Evolutionary conservation across 352 stramenopile species (phyloP), one percentile per base, ranked within the genome.

Genomic region (Halophytophthora polymorphica): DNA sequence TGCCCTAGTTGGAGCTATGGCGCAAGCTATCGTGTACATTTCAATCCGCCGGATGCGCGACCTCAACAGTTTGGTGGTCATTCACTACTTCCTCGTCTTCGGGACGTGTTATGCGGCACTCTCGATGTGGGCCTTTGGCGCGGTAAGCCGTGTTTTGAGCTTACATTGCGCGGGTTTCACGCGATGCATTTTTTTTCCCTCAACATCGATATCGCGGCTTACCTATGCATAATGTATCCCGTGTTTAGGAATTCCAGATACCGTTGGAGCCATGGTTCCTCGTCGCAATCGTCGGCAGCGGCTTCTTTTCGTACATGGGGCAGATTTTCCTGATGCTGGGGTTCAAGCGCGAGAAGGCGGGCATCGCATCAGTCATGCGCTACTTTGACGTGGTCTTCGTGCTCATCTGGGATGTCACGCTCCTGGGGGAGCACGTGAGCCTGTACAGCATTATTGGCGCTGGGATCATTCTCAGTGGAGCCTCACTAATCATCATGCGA

Each of bases 351-450:
- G 75, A 81, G 40, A 68, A 78, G 21, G 67, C 67, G 4, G 72
- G 67, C 0, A 68, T 86, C 40, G 70, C 55, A 5, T 83, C 75
- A 2, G 72, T 79, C 53, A 80, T 83, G 68, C 60, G 64, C 13
- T 83, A 83, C 46, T 77, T 83, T 36, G 67, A 86, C 58, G 56
- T 86, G 17, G 51, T 86, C 0, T 83, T 83, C 42, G 72, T 83
- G 22, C 64, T 86, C n/a, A 42, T 77, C 2, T 58, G 61, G 53
- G 75, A 80, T 50, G 66, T 57, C 28, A 64, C 48, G n/a, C 58
- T 83, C 13, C 61, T 82, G 1, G 57, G 64, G 14, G 71, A 80
- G 21, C n/a, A 44, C n/a, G 56, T 83, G 37, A 69, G 67, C 46
- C 8, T 13, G 19, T 77, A 69, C 58, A 83, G 67, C 43, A 49